Percentiles rank a stretch among this genome's conserved stretches.
Evolutionary conservation across 306 rosid genomes (phyloP).

Genomic region (Aeschynomene evenia): DNA sequence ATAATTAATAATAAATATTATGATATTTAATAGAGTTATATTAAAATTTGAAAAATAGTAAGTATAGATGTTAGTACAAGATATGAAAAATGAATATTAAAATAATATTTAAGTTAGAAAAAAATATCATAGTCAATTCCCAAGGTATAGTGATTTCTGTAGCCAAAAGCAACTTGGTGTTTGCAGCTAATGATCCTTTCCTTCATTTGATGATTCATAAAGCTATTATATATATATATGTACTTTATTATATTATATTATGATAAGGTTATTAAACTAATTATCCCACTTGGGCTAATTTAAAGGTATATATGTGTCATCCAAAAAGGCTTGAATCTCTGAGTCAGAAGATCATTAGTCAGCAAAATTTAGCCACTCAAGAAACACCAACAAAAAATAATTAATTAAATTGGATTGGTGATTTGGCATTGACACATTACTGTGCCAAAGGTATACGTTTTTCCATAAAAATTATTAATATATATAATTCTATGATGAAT

Average conservation of each 20-base stretch:
- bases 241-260: no score
- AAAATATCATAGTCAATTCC: neutral
- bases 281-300: neutral
- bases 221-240: neutral
- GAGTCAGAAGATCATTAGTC: neutral
- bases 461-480: no score
- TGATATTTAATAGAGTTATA: no score
- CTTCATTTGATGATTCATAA: neutral
- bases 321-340: neutral
- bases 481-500: no score
- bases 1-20: no score
- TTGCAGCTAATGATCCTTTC: neutral
- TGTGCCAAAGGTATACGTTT: neutral
- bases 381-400: neutral
- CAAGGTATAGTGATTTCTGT: neutral
- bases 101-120: no score
- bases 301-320: neutral
- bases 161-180: slow-evolving; percentile 11
- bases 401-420: neutral
- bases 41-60: no score
- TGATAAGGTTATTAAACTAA: no score
- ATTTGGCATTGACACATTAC: slow-evolving; percentile 1
- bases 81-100: no score
- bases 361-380: slow-evolving; percentile 7
- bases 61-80: no score